Base-by-base conservation (phyloP, 345 rosid species). In the Erodium maritimum region DNA sequence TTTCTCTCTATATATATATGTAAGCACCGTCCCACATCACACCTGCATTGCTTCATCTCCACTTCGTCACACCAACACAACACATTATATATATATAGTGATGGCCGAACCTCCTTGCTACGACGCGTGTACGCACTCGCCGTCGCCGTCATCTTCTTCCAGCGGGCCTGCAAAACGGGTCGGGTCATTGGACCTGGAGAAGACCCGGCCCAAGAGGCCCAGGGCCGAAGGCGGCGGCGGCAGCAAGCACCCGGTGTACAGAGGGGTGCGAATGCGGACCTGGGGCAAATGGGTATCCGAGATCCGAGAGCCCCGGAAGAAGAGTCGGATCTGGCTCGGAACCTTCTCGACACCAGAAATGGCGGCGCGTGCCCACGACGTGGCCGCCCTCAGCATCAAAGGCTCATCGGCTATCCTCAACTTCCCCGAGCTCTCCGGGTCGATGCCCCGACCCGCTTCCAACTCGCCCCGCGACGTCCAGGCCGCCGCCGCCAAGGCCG, bases 231-330 rank as follows among this genome's bases (percentile, higher is more conserved):
- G 7, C 46, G 46, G 46, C 1, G 10, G 10, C 46, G 10, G 57
- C 76, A 61, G 63, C 72, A 63, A 56, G 57, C 77, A 76, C 64
- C 84, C 80, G 50, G 84, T 71, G 21, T 82, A 75, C 66, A 64
- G 80, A 14, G 87, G 87, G 37, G 87, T 82, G 25, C 69, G 87
- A 67, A 77, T 75, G 80, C 72, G 87, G 64, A 37, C 76, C 5
- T 82, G 87, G 87, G 87, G 87, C 0, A 77, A 73, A 57, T 82
- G 87, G 87, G 87, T 82, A 1, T 79, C 87, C 18, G 87, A 82
- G 73, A 82, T 82, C 72, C 71, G 87, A 7, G 82, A 82, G 75
- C 87, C 87, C 60, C 61, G 79, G 57, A 82, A 82, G 74, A 82
- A 82, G 75, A 75, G 19, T 71, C 70, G 87, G 69, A 82, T 82